phyloP scores from a whole-genome alignment of 116 monocot species.

The Trichopus zeylanicus region DNA sequence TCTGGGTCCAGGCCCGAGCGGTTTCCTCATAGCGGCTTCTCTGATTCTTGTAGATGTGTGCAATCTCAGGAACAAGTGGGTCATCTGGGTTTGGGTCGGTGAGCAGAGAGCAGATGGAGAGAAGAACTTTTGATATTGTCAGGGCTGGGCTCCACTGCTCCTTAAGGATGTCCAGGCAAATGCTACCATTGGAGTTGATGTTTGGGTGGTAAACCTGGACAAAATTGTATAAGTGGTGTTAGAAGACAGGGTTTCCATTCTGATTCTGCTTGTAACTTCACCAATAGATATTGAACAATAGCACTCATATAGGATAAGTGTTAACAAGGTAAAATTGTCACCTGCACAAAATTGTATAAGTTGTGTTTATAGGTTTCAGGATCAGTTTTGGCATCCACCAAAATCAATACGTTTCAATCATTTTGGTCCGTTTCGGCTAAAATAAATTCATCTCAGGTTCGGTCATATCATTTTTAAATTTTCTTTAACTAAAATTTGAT shows the following conservation, averaged over 20 bases:
- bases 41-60: slow-evolving; percentile 63
- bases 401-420: too few species aligned
- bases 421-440: too few species aligned
- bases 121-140: slow-evolving; percentile 75
- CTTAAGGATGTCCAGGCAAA: slow-evolving; percentile 75
- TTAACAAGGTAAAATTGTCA: too few species aligned
- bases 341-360: slow-evolving; percentile 23
- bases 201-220: slow-evolving; percentile 78
- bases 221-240: not conserved
- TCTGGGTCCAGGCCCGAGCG: slow-evolving; percentile 72
- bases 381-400: too few species aligned
- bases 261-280: not conserved
- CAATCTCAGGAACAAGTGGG: slow-evolving; percentile 74
- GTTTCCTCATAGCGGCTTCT: slow-evolving; percentile 53
- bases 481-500: too few species aligned
- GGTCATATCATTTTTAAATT: too few species aligned
- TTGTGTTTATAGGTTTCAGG: too few species aligned
- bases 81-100: slow-evolving; percentile 69
- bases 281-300: not conserved
- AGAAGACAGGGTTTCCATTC: not conserved
- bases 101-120: slow-evolving; percentile 61
- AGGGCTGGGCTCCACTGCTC: slow-evolving; percentile 80
- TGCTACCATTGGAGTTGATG: slow-evolving; percentile 75
- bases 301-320: too few species aligned
- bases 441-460: too few species aligned